Evolutionary conservation across 2,329 filamentous ascomycete genomes (phyloP).

Genomic region (Stachybotrys echinatus): DNA sequence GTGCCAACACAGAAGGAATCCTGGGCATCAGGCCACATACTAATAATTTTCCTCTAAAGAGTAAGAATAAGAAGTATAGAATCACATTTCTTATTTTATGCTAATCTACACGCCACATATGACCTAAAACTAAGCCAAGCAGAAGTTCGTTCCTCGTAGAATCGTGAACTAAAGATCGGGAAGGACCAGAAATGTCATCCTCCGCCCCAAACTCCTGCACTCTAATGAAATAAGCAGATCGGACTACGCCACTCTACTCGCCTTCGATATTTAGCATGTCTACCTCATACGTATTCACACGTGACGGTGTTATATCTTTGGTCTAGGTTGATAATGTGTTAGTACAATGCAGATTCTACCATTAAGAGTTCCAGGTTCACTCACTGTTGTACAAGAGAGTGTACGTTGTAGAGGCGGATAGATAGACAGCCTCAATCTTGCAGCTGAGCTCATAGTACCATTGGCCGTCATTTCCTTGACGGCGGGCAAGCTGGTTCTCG

Average conservation of each 20-base stretch:
- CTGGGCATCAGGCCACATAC: too few species aligned
- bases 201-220: neutral
- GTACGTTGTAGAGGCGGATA: conserved; percentile 36
- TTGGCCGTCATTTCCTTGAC: conserved; percentile 4
- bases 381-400: conserved; percentile 36
- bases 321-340: conserved; percentile 12
- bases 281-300: conserved; percentile 33
- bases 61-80: neutral
- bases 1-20: too few species aligned
- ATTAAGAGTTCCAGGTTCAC: conserved; percentile 7
- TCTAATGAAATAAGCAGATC: neutral
- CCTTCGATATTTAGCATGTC: neutral
- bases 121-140: too few species aligned
- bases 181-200: neutral
- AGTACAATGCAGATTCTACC: neutral
- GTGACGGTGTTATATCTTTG: conserved; percentile 35
- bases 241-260: neutral
- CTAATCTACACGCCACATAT: too few species aligned
- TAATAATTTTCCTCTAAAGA: neutral
- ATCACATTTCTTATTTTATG: too few species aligned
- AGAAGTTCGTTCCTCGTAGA: too few species aligned
- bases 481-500: conserved; percentile 20
- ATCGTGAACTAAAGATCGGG: neutral
- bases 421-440: conserved; percentile 35
- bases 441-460: conserved; percentile 33